Conservation (phyloP, 2,329 filamentous ascomycete species). For the Trichophyton equinum region DNA sequence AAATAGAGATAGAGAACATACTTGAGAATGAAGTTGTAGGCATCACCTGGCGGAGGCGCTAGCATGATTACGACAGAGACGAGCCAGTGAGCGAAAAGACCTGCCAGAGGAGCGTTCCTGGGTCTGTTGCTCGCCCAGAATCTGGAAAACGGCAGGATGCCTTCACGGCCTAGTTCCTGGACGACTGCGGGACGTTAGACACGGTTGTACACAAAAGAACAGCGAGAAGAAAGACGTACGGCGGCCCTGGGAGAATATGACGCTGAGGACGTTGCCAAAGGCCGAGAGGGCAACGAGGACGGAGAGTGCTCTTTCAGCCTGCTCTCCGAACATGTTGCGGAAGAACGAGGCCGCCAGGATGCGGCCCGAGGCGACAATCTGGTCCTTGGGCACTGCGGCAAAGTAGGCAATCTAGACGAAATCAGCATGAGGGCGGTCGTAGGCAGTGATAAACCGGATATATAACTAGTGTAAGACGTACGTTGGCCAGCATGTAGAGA, state of each 20-base stretch:
- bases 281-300: conserved; percentile 57
- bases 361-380: conserved; percentile 37
- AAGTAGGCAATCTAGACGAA: conserved; percentile 36
- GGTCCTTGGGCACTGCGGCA: conserved; percentile 39
- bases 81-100: conserved; percentile 47
- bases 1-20: conserved; percentile 10
- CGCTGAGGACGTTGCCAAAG: conserved; percentile 54
- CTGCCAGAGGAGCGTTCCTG: conserved; percentile 44
- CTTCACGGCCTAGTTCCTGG: conserved; percentile 52
- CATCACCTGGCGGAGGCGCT: conserved; percentile 49
- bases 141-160: conserved; percentile 47
- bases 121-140: conserved; percentile 56
- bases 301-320: conserved; percentile 47
- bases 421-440: not conserved
- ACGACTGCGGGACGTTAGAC: conserved; percentile 15
- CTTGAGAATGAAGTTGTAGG: conserved; percentile 45
- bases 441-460: too few species aligned
- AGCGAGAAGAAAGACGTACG: conserved; percentile 13
- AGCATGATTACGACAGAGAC: conserved; percentile 50
- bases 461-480: conserved; percentile 28
- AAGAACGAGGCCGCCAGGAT: conserved; percentile 41
- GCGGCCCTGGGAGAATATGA: conserved; percentile 53
- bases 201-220: conserved; percentile 4
- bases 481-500: conserved; percentile 55
- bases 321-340: conserved; percentile 40